A percentile compares a stretch with the other conserved stretches of the same genome.
phyloP scores from a whole-genome alignment of 2,329 filamentous ascomycete genomes.

The Diaporthe aspalathi region DNA sequence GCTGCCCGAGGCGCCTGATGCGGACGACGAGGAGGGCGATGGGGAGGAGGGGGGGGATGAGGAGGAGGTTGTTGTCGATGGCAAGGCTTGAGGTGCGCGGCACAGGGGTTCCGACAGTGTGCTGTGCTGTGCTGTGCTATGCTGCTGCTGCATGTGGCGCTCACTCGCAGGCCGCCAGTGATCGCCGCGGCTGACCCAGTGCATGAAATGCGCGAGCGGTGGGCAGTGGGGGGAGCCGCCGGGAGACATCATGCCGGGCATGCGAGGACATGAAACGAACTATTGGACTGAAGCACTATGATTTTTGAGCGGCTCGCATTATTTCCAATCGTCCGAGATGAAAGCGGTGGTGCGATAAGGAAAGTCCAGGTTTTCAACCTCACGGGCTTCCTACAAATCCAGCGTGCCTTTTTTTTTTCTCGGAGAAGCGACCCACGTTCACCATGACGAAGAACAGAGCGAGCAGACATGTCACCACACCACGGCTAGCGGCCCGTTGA shows the following conservation, averaged over 20 bases:
- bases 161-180: not conserved
- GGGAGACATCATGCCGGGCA: too few species aligned
- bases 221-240: not conserved
- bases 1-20: slow-evolving; percentile 36
- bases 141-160: not conserved
- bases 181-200: not conserved
- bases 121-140: too few species aligned
- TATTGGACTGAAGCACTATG: not conserved
- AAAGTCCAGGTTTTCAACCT: not conserved
- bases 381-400: not conserved
- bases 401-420: not conserved
- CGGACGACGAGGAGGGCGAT: slow-evolving; percentile 18
- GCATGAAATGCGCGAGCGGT: not conserved
- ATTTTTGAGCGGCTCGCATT: slow-evolving; percentile 13
- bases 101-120: not conserved
- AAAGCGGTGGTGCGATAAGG: not conserved
- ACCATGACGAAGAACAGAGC: not conserved
- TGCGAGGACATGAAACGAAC: not conserved
- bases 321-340: not conserved
- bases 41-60: slow-evolving; percentile 8
- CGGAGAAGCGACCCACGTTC: not conserved
- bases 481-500: not conserved
- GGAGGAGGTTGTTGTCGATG: not conserved
- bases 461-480: not conserved
- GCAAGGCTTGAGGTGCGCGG: slow-evolving; percentile 8